phyloP scores from a whole-genome alignment of 192 early-diverging fungal genomes.

The Spizellomyces sp. region DNA sequence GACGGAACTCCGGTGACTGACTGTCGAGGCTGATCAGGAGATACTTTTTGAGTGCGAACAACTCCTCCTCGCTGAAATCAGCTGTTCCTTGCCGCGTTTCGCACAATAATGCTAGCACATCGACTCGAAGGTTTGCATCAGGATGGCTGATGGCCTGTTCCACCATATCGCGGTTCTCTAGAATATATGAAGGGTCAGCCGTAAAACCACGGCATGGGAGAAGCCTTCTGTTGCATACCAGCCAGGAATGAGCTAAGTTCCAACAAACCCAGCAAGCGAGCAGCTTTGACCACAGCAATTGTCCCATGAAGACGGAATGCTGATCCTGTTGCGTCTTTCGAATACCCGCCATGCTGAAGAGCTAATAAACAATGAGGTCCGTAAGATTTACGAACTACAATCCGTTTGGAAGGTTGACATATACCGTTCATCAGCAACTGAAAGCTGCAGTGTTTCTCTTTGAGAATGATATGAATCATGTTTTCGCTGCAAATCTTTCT shows the following conservation, averaged over 20 bases:
- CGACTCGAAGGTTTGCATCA: constrained; percentile 72
- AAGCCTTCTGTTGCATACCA: constrained; percentile 19
- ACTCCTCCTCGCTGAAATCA: constrained; percentile 62
- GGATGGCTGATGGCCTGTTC: constrained; percentile 69
- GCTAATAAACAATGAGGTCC: no score
- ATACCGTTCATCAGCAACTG: constrained; percentile 39
- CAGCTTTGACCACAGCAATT: constrained; percentile 60
- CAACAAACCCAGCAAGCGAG: constrained; percentile 57
- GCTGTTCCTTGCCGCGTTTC: constrained; percentile 72
- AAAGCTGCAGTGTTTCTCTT: constrained; percentile 50
- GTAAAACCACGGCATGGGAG: not conserved
- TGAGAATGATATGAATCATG: constrained; percentile 57
- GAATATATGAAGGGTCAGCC: not conserved
- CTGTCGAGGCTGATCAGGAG: constrained; percentile 71
- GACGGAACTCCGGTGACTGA: constrained; percentile 81
- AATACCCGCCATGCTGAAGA: no score
- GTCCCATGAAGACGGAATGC: constrained; percentile 62
- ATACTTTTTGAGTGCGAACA: constrained; percentile 66
- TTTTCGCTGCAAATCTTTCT: constrained; percentile 61
- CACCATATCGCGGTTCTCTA: constrained; percentile 35
- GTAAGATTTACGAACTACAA: no score
- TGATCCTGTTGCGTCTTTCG: constrained; percentile 23
- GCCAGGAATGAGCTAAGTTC: constrained; percentile 32
- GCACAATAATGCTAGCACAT: constrained; percentile 79
- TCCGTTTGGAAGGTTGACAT: not conserved